Base-by-base conservation (phyloP, 345 rosid genomes). In the Passiflora organensis region DNA sequence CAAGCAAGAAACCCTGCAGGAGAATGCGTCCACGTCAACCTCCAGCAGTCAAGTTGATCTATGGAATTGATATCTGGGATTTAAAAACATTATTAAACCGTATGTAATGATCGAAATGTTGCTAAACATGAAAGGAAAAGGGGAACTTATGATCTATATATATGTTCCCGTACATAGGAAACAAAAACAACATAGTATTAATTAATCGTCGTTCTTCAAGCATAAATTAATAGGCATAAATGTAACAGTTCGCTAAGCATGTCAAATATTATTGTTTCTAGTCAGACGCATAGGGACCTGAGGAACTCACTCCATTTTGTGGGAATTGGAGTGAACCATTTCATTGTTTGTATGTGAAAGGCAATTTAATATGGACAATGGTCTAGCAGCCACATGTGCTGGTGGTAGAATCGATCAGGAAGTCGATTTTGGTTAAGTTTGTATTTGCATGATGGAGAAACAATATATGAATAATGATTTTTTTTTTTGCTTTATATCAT, bases 61-160 rank as follows among this genome's bases (percentile, higher is more conserved):
- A 34, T 94, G 99, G 99, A 89, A 85, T 76, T 89, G 75, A 46
- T 47, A n/a, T n/a, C n/a, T n/a, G n/a, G n/a, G 48, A 28, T 21
- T 4, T 19, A 21, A 18, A 39, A 53, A 22, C 22, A 59, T 24
- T 11, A 12, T 59, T 36, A 56, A 47, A 38, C 34, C 15, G 64
- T 65, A 61, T n/a, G n/a, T 59, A 55, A 59, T 71, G 63, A 76
- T 69, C 64, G n/a, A 55, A 52, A 69, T 70, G 69, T 53, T 59
- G 32, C 65, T 56, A 64, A 55, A 54, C 49, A 57, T 53, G 22
- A 55, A 66, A 66, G 19, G 20, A 48, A 52, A 45, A 32, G 21
- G 58, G 24, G 18, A 60, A 37, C 17, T 32, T 53, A 44, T 52
- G 32, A 52, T 78, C 64, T 47, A n/a, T n/a, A n/a, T n/a, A n/a